These are phyloP conservation scores for Fusarium mexicanum DNA, from an alignment of 2,329 filamentous ascomycete genomes.

Conservation along the genomic window DNA sequence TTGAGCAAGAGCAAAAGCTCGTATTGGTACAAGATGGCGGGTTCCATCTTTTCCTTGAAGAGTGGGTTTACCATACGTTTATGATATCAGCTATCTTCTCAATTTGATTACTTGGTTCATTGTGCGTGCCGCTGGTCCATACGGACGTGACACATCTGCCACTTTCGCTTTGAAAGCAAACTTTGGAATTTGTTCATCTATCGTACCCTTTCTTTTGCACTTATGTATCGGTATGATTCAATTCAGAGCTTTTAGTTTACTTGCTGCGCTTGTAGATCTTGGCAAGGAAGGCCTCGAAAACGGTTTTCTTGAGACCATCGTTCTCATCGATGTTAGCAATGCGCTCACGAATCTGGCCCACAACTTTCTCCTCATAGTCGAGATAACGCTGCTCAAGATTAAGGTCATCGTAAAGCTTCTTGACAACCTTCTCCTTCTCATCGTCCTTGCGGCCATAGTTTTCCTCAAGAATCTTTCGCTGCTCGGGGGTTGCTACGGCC, in stretches of 20 bases:
- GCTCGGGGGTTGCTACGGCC: conserved; percentile 80
- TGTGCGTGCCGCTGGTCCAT: conserved; percentile 28
- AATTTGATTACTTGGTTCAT: conserved; percentile 16
- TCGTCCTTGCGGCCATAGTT: conserved; percentile 95
- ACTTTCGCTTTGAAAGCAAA: conserved; percentile 7
- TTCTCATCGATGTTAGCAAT: conserved; percentile 86
- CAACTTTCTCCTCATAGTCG: conserved; percentile 88
- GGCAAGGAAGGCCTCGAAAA: conserved; percentile 88
- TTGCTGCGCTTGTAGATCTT: conserved; percentile 99
- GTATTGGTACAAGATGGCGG: conserved; percentile 2
- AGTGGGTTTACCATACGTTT: background rate
- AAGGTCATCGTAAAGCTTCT: conserved; percentile 88
- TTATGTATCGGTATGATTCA: conserved; percentile 3
- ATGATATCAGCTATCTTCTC: background rate
- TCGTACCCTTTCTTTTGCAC: background rate
- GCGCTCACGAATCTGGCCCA: conserved; percentile 77
- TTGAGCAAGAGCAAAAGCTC: background rate
- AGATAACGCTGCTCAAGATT: conserved; percentile 84
- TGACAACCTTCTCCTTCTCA: conserved; percentile 83
- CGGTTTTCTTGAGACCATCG: conserved; percentile 85
- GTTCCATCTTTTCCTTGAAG: background rate
- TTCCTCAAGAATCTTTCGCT: conserved; percentile 86
- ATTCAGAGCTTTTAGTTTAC: conserved; percentile 56
- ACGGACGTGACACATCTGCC: conserved; percentile 12
- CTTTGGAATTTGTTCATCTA: conserved; percentile 3